A percentile compares a stretch with the other conserved stretches of the same genome.
phyloP scores from a whole-genome alignment of 2,329 filamentous ascomycete species.

The Cladophialophora yegresii region DNA sequence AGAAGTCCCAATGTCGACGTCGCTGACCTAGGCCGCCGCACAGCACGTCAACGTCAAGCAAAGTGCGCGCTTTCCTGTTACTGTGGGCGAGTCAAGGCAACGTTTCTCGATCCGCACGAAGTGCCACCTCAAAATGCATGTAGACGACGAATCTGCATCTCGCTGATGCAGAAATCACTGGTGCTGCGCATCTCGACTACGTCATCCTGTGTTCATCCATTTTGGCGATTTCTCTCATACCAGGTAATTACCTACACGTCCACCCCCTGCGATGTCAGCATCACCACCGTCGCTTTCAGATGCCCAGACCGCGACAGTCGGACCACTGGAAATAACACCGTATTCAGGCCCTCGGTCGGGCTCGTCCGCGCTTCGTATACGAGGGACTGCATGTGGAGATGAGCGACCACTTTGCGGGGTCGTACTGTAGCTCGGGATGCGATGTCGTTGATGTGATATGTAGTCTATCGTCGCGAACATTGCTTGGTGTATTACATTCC shows the following conservation, averaged over 20 bases:
- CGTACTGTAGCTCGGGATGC: not conserved
- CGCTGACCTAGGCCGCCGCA: not conserved
- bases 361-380: not conserved
- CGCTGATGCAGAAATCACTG: not conserved
- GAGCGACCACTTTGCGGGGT: not conserved
- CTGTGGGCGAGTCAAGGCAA: not conserved
- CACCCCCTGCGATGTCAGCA: not conserved
- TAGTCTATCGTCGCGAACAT: not conserved
- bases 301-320: not conserved
- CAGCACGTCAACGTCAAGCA: not conserved
- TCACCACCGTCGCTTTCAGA: not conserved
- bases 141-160: no score
- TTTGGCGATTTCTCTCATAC: not conserved
- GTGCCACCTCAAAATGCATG: not conserved
- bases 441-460: not conserved
- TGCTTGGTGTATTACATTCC: no score
- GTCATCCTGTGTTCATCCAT: not conserved
- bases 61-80: not conserved
- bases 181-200: not conserved
- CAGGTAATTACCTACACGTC: not conserved
- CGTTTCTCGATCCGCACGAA: not conserved
- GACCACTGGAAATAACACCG: not conserved
- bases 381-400: conserved; percentile 1
- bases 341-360: not conserved
- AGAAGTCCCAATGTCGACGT: not conserved